Base-by-base conservation (phyloP, 495 filamentous ascomycete genomes). In the Neurospora sp. region DNA sequence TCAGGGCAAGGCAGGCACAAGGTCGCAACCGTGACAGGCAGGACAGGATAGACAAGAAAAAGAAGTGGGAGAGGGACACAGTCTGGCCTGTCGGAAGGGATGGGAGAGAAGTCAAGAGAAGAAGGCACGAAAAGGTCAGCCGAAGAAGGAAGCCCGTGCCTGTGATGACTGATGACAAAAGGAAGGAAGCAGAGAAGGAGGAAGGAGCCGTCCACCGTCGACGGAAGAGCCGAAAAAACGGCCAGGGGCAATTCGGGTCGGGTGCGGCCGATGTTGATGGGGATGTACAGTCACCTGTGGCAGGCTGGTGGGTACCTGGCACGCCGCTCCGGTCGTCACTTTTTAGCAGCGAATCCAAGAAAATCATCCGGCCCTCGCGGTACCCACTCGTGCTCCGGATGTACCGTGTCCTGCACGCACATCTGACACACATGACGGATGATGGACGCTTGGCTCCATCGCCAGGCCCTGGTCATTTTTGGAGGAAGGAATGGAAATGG, bases 11-110 rank as follows among this genome's bases (percentile, higher is more conserved):
- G 65, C 20, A 39, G 39, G 70, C 53, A 65, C 53, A 65, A 40
- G 71, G 68, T 40, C 11, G n/a, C 71, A 71, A 42, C 3, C 27
- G 27, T 39, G 46, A 61, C 16, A 35, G 70, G 42, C 70, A 72
- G 53, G 48, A 65, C 31, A 38, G 38, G 31, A 53, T 35, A 42
- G 18, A 8, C 12, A 18, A 35, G 35, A 70, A 61, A 12, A 22
- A 18, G 31, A 69, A 72, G 3, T 42, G 40, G 40, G 40, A 2
- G 40, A 37, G 35, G n/a, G 46, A 61, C 38, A 39, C 42, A 69
- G 71, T 39, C 73, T 71, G 68, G 41, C 44, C 68, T 61, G 71
- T 61, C 71, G 73, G 68, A 70, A 72, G 59, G 46, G 42, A 68
- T 74, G 71, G 71, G 61, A 40, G 68, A 42, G 22, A 59, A 65